phyloP scores from a whole-genome alignment of 1,284 basidiomycete species.

The Sutorius eximius region DNA sequence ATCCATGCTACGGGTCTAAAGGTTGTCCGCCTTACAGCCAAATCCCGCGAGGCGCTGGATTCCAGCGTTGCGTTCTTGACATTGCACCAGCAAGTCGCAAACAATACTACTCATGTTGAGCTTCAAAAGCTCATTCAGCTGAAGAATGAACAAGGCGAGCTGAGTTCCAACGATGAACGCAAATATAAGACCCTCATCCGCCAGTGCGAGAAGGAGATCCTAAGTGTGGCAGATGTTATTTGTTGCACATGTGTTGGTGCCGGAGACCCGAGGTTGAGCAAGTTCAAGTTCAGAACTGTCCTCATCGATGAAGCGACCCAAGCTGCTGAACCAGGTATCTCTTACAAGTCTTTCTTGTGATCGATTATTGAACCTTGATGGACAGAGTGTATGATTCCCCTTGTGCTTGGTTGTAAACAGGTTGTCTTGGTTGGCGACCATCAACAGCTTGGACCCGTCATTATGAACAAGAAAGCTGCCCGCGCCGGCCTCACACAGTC shows the following conservation, averaged over 20 bases:
- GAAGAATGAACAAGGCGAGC: constrained; percentile 96
- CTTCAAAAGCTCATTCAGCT: constrained; percentile 97
- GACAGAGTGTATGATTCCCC: constrained; percentile 97
- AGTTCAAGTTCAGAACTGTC: constrained; percentile 98
- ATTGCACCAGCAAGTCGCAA: constrained; percentile 96
- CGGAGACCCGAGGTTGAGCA: constrained; percentile 92
- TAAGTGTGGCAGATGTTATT: constrained; percentile 94
- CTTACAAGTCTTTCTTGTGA: constrained; percentile 3
- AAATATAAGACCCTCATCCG: constrained; percentile 96
- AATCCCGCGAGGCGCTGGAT: constrained; percentile 96
- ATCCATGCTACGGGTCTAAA: constrained; percentile 97
- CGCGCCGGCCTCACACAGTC: constrained; percentile 96
- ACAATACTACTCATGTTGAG: constrained; percentile 92
- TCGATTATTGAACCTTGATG: constrained; percentile 14
- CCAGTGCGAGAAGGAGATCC: constrained; percentile 96
- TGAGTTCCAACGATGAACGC: constrained; percentile 94
- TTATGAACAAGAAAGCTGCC: constrained; percentile 99
- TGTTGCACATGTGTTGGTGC: constrained; percentile 99
- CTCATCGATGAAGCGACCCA: constrained; percentile 99
- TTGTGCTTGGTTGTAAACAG: constrained; percentile 98
- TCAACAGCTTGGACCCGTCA: constrained; percentile 97
- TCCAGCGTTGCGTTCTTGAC: constrained; percentile 93
- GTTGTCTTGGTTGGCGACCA: constrained; percentile 98
- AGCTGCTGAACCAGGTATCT: constrained; percentile 91
- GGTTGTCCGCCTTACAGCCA: constrained; percentile 96